phyloP scores from a whole-genome alignment of 805 yeast species.

The Starmerella geochares region DNA sequence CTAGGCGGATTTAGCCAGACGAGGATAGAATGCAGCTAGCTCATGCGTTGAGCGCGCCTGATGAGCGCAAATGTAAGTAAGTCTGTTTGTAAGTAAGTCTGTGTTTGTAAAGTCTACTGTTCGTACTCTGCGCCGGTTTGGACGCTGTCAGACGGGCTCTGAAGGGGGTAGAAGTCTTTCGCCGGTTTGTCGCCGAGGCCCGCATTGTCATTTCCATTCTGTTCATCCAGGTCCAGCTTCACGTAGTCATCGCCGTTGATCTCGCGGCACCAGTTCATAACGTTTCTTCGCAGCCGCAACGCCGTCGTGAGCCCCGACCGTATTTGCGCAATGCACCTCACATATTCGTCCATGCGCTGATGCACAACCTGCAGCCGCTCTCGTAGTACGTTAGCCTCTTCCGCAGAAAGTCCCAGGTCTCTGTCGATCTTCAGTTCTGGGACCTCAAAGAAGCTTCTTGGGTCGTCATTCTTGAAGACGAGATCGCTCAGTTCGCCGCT shows the following conservation, averaged over 20 bases:
- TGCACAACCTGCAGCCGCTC: constrained; percentile 67
- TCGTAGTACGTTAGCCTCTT: constrained; percentile 57
- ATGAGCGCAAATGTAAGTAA: no score
- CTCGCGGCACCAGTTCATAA: constrained; percentile 77
- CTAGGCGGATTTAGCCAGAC: no score
- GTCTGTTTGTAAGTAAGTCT: not conserved
- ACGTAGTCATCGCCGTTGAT: constrained; percentile 56
- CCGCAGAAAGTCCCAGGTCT: constrained; percentile 43
- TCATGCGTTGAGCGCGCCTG: no score
- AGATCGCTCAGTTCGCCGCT: not conserved
- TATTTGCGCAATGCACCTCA: constrained; percentile 62
- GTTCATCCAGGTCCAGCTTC: constrained; percentile 30
- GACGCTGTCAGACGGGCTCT: not conserved
- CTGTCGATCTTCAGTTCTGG: constrained; percentile 44
- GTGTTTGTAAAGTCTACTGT: not conserved
- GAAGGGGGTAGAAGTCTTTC: constrained; percentile 13
- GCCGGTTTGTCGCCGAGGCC: constrained; percentile 21
- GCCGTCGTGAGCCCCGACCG: constrained; percentile 71
- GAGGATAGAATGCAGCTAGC: no score
- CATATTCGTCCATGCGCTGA: constrained; percentile 78
- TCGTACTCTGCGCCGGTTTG: not conserved
- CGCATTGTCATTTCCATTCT: constrained; percentile 20
- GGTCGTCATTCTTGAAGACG: constrained; percentile 8
- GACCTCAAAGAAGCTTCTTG: constrained; percentile 43
- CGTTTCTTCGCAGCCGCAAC: constrained; percentile 57